Percentiles rank a stretch among this genome's conserved stretches.
Conservation (phyloP, 176 grass and related monocot genomes). For the Eragrostis curvula region DNA sequence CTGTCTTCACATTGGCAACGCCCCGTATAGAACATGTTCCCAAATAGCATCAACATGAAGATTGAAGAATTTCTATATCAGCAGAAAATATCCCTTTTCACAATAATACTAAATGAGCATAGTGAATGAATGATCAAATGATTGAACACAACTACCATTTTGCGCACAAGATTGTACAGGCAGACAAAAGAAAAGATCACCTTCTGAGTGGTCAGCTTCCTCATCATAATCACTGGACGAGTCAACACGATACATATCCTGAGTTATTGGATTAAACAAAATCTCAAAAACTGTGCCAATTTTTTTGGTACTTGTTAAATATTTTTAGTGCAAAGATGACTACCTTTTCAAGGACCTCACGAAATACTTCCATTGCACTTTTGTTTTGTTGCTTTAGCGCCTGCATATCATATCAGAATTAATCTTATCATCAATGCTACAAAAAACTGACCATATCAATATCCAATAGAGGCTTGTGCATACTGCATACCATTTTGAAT, state of each 20-base stretch:
- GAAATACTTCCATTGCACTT: conserved; percentile 58
- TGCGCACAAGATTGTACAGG: conserved; percentile 19
- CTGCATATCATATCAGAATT: conserved; percentile 48
- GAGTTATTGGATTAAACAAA: conserved; percentile 35
- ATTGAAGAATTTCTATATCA: conserved; percentile 13
- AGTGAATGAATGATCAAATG: conserved; percentile 27
- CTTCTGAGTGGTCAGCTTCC: conserved; percentile 45
- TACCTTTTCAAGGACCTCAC: conserved; percentile 74
- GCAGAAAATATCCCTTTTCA: conserved; percentile 5
- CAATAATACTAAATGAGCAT: not conserved
- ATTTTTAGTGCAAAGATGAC: conserved; percentile 33
- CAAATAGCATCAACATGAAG: conserved; percentile 1
- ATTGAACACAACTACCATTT: conserved; percentile 6
- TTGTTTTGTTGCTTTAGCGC: conserved; percentile 78
- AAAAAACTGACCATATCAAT: conserved; percentile 15
- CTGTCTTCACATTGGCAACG: conserved; percentile 4
- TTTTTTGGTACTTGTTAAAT: conserved; percentile 15
- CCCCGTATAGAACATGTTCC: conserved; percentile 21
- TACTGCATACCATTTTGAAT: conserved; percentile 93
- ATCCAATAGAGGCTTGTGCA: conserved; percentile 39
- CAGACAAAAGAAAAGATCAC: conserved; percentile 24
- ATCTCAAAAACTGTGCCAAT: conserved; percentile 27
- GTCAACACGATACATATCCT: conserved; percentile 42
- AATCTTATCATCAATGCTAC: conserved; percentile 10
- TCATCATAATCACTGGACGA: conserved; percentile 32